Evolutionary conservation across 768 basidiomycete species (phyloP), one percentile per base, ranked within the genome.

Genomic region (Pleurotus sapidus): DNA sequence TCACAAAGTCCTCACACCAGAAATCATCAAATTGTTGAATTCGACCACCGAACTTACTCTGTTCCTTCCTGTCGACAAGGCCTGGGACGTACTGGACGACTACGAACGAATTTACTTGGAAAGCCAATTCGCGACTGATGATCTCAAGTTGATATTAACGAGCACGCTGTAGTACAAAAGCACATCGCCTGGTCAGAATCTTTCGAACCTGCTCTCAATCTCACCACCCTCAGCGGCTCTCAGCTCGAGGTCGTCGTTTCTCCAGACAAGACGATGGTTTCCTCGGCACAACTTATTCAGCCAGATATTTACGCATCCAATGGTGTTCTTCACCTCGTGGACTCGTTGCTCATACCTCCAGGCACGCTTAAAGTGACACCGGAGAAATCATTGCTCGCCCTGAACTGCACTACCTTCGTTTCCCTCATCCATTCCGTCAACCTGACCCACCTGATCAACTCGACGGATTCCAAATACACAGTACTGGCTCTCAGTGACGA

Each of bases 401-500:
- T 98, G 59, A 93, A 97, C 67, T 97, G 95, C 73, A 90, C 91
- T 1, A 81, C 82, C 27, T 98, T 98, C 68, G 91, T 98, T 53
- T 87, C 89, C 5, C 78, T 98, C 20, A 75, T 99, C 24, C 93
- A 91, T 61, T 89, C 91, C 3, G 91, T 91, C 27, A 78, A 90
- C 60, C 82, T 99, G 59, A 80, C 76, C 0, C 70, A 75, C 46
- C 77, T 91, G 60, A 80, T 93, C 72, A 91, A 91, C 60, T 81
- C 86, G 66, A 86, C 86, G 8, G 77, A 84, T 46, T 64, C 80
- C 11, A 73, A 84, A 40, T 89, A 88, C 72, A 98, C 97, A 1
- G 94, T 99, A 58, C 86, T 98, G 46, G 97, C 95, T 0, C 94
- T 93, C 0, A 78, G 81, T 47, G 95, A 99, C 69, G 92, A 95